These are phyloP conservation scores for Dactylis glomerata DNA, from an alignment of 176 grass and related monocot species.

Conservation along the genomic window DNA sequence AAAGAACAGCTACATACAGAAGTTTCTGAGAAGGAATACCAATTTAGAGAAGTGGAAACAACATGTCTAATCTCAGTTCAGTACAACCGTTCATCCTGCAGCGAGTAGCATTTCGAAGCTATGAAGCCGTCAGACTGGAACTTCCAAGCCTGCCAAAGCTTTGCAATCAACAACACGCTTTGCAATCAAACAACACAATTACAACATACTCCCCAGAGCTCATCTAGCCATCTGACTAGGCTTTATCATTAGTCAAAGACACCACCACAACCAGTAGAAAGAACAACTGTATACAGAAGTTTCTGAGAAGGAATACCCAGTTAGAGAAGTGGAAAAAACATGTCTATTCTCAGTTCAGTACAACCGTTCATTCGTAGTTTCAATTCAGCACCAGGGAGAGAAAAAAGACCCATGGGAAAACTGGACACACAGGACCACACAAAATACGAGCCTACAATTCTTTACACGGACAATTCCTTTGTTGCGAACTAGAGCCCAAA, in stretches of 20 bases:
- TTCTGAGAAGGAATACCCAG: neutral
- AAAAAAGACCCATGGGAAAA: neutral
- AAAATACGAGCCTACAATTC: constrained; percentile 36
- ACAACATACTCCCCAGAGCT: too few species aligned
- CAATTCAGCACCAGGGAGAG: constrained; percentile 18
- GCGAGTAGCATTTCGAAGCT: too few species aligned
- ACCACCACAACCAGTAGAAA: neutral
- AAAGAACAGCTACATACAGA: too few species aligned
- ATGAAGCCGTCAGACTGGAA: too few species aligned
- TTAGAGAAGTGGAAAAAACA: neutral
- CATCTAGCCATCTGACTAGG: too few species aligned
- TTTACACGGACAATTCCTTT: constrained; percentile 29
- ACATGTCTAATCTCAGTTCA: too few species aligned
- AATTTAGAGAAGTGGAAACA: neutral
- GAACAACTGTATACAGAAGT: neutral
- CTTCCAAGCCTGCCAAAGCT: too few species aligned
- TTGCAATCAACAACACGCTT: too few species aligned
- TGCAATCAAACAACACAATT: too few species aligned
- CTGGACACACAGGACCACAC: neutral
- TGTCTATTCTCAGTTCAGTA: neutral
- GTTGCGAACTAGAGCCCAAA: constrained; percentile 45
- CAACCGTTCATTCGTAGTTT: constrained; percentile 11
- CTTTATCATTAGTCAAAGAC: too few species aligned
- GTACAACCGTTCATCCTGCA: neutral
- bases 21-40: too few species aligned